Conservation (phyloP, 139 green algal genomes). For the Bryopsis sp. region DNA sequence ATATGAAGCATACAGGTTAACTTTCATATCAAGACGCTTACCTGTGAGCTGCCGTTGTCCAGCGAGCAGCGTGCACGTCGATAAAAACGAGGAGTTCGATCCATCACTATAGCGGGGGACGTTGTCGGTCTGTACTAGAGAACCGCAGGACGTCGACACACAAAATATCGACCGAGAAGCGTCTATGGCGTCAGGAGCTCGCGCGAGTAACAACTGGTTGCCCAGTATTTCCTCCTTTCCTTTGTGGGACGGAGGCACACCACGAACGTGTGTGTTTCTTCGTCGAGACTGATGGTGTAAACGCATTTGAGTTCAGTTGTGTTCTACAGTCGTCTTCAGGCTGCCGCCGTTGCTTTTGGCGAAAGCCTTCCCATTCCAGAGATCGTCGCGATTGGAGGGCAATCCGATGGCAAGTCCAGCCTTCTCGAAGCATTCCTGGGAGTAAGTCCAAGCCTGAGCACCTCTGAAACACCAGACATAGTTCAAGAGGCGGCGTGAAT, state of each 20-base stretch:
- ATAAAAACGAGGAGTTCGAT: not conserved
- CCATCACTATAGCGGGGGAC: no score
- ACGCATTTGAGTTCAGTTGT: not conserved
- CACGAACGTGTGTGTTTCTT: slow-evolving; percentile 11
- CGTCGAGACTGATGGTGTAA: no score
- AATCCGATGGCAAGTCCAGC: slow-evolving; percentile 81
- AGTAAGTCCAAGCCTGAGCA: slow-evolving; percentile 26
- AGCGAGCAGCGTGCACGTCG: not conserved
- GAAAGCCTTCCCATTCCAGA: slow-evolving; percentile 81
- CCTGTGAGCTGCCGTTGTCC: not conserved
- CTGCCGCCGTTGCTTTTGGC: slow-evolving; percentile 53
- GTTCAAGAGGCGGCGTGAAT: not conserved
- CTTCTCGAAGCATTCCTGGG: slow-evolving; percentile 87
- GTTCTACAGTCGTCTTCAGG: slow-evolving; percentile 41
- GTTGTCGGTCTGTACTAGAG: no score
- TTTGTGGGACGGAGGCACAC: not conserved
- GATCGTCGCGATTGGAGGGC: slow-evolving; percentile 85
- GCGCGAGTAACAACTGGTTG: no score
- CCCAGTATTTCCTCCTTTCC: slow-evolving; percentile 6
- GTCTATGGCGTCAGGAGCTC: not conserved
- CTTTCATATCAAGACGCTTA: no score
- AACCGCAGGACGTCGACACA: no score
- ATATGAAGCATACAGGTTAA: slow-evolving; percentile 60
- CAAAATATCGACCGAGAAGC: no score
- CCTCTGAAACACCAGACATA: not conserved